phyloP scores from a whole-genome alignment of 305 asterid species.

The Ajuga reptans region DNA sequence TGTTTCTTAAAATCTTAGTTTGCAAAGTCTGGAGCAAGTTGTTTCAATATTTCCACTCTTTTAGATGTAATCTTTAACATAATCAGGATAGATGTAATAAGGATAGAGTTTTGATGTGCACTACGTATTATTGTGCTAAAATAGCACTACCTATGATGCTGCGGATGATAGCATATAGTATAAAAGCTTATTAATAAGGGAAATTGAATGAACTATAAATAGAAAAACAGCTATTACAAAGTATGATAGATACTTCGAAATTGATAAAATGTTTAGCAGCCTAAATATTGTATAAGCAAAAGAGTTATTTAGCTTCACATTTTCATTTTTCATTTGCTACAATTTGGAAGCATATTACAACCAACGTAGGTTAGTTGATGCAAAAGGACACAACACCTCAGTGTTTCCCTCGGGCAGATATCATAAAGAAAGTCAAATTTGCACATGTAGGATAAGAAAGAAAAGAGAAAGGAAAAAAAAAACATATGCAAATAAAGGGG shows the following conservation, averaged over 20 bases:
- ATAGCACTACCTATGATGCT: background rate
- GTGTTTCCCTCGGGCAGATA: background rate
- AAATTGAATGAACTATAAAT: background rate
- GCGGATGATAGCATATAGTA: background rate
- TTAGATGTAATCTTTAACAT: no score
- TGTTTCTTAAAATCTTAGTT: background rate
- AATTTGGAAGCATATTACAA: background rate
- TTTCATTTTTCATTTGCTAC: background rate
- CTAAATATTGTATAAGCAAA: conserved; percentile 1
- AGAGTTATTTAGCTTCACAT: conserved; percentile 6
- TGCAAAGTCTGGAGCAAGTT: conserved; percentile 4
- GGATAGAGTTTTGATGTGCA: background rate
- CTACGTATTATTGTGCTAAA: background rate
- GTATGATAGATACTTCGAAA: background rate
- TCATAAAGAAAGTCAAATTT: background rate
- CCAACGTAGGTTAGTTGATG: background rate
- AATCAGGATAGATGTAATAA: background rate
- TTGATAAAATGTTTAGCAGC: conserved; percentile 8
- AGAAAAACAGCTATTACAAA: conserved; percentile 3
- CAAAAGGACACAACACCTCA: conserved; percentile 13
- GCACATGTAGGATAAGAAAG: background rate
- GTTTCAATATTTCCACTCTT: background rate
- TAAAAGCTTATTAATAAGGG: conserved; percentile 8
- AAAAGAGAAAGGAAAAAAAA: background rate
- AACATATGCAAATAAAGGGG: background rate